Conservation (phyloP, 768 basidiomycete species). For the Fomitopsis pulvina region DNA sequence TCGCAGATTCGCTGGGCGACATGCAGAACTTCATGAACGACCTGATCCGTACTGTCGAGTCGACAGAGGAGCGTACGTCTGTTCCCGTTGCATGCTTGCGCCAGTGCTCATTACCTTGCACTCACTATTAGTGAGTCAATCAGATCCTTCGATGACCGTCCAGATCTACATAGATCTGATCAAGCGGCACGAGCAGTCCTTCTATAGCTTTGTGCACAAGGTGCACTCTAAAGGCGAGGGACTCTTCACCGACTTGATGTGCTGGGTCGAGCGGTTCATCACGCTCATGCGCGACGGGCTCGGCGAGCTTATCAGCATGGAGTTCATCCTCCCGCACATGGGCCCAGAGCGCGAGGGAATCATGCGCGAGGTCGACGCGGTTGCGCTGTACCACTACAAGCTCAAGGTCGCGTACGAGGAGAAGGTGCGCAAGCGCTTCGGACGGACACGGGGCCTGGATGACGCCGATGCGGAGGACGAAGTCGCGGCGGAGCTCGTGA, state of each 20-base stretch:
- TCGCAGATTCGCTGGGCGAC: conserved; percentile 88
- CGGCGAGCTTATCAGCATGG: conserved; percentile 67
- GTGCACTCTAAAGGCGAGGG: conserved; percentile 96
- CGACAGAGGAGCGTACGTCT: conserved; percentile 77
- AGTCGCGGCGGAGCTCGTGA: conserved; percentile 72
- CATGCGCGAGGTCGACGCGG: conserved; percentile 79
- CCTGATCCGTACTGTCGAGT: conserved; percentile 90
- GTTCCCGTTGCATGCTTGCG: not conserved
- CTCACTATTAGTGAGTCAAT: conserved; percentile 56
- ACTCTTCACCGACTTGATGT: conserved; percentile 90
- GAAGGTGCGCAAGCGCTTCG: conserved; percentile 83
- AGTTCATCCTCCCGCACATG: conserved; percentile 82
- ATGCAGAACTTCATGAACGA: conserved; percentile 93
- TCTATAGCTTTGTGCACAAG: conserved; percentile 97
- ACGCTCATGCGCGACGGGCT: conserved; percentile 87
- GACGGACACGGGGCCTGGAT: conserved; percentile 40
- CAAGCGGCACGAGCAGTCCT: conserved; percentile 88
- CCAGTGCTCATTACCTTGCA: not conserved
- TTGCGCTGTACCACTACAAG: conserved; percentile 90
- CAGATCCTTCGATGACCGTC: conserved; percentile 80
- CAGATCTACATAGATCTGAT: conserved; percentile 92
- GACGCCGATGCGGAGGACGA: conserved; percentile 75
- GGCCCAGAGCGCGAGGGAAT: conserved; percentile 72
- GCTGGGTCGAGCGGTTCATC: conserved; percentile 94
- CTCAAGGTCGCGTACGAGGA: conserved; percentile 91